Base-by-base conservation (phyloP, 106 monocot genomes). In the Agapanthus africanus region DNA sequence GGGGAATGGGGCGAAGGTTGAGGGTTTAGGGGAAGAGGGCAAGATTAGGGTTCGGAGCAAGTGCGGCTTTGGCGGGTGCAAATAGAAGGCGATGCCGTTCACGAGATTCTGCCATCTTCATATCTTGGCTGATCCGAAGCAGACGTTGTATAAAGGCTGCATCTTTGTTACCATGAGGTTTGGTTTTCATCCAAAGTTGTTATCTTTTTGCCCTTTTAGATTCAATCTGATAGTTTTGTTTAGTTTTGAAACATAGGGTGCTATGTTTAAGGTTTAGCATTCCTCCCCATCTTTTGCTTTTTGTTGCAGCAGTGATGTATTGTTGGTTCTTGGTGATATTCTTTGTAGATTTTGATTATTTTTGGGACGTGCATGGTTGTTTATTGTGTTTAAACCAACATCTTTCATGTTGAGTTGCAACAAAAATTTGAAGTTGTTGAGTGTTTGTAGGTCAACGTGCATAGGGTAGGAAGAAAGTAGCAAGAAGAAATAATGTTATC, bases 61-160 rank as follows among this genome's bases (percentile, higher is more conserved):
- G 66, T 87, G 87, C 59, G 77, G 37, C 5, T 77, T 72, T 52
- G 15, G 39, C 3, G 83, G 77, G 26, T 87, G 87, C 32, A 83
- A 87, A 36, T 40, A 71, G 38, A 77, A 72, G 59, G 74, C 80
- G 33, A 87, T 87, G 83, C 65, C 87, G 25, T 60, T 83, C 54
- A 77, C 87, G 7, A 77, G 34, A 62, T 87, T 63, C 40, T 87
- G 87, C 52, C 80, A 77, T 37, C 49, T 67, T 10, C 87, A 87
- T 65, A 87, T 87, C n/a, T 71, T 87, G 22, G 52, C 54, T 4
- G 87, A 87, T 44, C 50, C 35, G 0, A 72, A 80, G n/a, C 87
- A 87, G 83, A 77, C 63, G 51, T 77, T 87, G 3, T 87, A 87
- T 30, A 87, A 83, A 71, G 18, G 79, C 6, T 87, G 87, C 74